Percentiles rank a stretch among this genome's conserved stretches.
Conservation (phyloP, 768 basidiomycete genomes). For the Boletus sp. region DNA sequence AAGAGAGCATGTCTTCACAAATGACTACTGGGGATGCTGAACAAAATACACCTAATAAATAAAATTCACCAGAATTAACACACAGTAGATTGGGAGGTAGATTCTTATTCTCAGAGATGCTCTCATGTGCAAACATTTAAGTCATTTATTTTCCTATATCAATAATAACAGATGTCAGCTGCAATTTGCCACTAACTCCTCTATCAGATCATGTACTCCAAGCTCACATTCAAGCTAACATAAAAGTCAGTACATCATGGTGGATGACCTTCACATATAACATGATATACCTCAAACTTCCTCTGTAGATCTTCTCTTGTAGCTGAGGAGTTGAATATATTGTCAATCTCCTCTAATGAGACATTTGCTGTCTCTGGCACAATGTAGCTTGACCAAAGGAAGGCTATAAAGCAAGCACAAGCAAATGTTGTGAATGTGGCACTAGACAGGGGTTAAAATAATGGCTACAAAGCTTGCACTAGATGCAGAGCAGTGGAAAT, state of each 20-base stretch:
- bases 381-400: slow-evolving; percentile 64
- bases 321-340: slow-evolving; percentile 57
- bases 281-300: slow-evolving; percentile 46
- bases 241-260: background rate
- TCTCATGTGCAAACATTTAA: background rate
- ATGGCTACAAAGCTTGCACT: background rate
- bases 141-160: background rate
- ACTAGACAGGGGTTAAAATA: slow-evolving; percentile 31
- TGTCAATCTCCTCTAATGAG: slow-evolving; percentile 74
- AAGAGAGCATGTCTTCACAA: background rate
- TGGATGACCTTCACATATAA: background rate
- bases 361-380: slow-evolving; percentile 79
- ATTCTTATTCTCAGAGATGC: background rate
- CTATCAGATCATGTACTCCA: slow-evolving; percentile 46
- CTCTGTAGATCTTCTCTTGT: slow-evolving; percentile 50
- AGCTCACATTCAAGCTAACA: slow-evolving; percentile 55
- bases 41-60: background rate
- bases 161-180: slow-evolving; percentile 2
- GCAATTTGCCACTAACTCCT: slow-evolving; percentile 29
- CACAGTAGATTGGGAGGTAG: background rate
- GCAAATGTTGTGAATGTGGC: slow-evolving; percentile 69
- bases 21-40: background rate
- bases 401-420: slow-evolving; percentile 59
- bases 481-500: background rate
- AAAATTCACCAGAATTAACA: background rate